Base-by-base conservation (phyloP, 495 filamentous ascomycete genomes). In the Penicillium pancosmium region DNA sequence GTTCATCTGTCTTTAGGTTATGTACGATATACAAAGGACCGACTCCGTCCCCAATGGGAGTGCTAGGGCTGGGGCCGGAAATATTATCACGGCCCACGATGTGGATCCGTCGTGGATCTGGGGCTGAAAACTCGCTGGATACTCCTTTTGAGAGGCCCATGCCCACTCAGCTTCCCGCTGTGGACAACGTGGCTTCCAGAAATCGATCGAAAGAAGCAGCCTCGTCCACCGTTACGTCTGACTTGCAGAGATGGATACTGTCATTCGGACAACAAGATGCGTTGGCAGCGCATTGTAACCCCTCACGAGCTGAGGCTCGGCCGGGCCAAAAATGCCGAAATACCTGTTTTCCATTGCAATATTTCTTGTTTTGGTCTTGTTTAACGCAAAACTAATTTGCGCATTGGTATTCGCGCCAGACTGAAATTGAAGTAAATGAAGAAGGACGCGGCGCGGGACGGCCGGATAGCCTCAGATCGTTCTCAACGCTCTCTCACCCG, bases 151-250 rank as follows among this genome's bases (percentile, higher is more conserved):
- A 57, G 23, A 40, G 33, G 13, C 1, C 35, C 51, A 47, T 35
- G 43, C 25, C 57, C 55, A 61, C 54, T 55, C 48, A 47, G 21
- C 55, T 54, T 33, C 21, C 36, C 23, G 49, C 41, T 23, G 51
- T 56, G 46, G 54, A 50, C 59, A 65, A 67, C 64, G 64, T 67
- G 64, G 64, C 64, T 69, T 69, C 64, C 55, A 67, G 64, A 68
- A 62, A 52, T 34, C 44, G 6, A 25, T 21, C 27, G 34, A 56
- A 56, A 48, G 46, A 48, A 25, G 21, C 46, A 27, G 46, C 46
- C 46, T 48, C 23, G 46, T 27, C 19, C 2, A 27, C 21, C 15
- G 19, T 31, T 48, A 13, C 46, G 46, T 57, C 59, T 64, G 46
- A 56, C 54, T 13, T 64, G 57, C 57, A 64, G 62, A 50, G 52